Conservation (phyloP, 2,329 filamentous ascomycete genomes). For the Fonsecaea pedrosoi region DNA sequence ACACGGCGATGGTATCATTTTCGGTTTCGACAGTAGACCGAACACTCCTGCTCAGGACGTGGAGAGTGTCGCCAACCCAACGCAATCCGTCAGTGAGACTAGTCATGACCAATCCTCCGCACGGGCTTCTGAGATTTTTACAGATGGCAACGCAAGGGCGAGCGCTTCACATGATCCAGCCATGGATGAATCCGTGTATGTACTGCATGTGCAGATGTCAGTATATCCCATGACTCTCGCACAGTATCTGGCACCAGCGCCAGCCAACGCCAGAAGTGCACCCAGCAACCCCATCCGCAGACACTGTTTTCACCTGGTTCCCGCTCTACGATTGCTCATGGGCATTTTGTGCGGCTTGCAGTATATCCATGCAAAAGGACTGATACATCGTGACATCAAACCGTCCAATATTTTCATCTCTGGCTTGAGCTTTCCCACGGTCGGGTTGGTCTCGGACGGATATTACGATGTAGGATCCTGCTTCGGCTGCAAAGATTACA, state of each 20-base stretch:
- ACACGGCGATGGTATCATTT: conserved; percentile 32
- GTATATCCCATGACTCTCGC: conserved; percentile 68
- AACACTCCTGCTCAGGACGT: conserved; percentile 10
- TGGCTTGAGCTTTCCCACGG: conserved; percentile 46
- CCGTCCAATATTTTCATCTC: conserved; percentile 72
- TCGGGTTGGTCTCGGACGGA: conserved; percentile 50
- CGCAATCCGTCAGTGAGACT: conserved; percentile 20
- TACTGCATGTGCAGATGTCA: conserved; percentile 72
- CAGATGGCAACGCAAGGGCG: conserved; percentile 32
- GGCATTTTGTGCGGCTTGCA: conserved; percentile 68
- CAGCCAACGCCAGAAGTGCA: conserved; percentile 34
- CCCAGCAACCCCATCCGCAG: conserved; percentile 42
- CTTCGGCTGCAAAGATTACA: conserved; percentile 33
- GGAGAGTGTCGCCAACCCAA: conserved; percentile 9
- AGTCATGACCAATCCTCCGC: conserved; percentile 24
- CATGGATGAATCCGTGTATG: conserved; percentile 42
- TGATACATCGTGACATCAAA: conserved; percentile 72
- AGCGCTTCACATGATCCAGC: conserved; percentile 38
- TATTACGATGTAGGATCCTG: conserved; percentile 49
- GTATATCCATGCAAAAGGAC: conserved; percentile 66
- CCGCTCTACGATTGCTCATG: conserved; percentile 64
- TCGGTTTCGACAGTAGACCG: conserved; percentile 33
- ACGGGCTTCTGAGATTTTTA: conserved; percentile 35
- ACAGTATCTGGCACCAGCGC: conserved; percentile 60
- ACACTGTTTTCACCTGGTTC: conserved; percentile 68